phyloP scores from a whole-genome alignment of 176 grass and related monocot species.

The Themeda triandra region DNA sequence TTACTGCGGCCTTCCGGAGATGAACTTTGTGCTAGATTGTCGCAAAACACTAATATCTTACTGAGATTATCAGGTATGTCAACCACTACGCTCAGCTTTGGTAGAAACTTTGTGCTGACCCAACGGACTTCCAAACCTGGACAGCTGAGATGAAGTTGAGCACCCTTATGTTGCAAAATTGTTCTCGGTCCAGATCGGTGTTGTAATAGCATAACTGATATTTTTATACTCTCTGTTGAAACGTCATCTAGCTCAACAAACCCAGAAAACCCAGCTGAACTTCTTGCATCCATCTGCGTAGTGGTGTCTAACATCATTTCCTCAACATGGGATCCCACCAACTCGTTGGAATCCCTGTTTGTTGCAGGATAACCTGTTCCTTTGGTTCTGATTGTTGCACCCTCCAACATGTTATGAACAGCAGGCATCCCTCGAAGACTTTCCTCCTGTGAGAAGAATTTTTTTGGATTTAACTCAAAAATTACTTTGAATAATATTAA shows the following conservation, averaged over 20 bases:
- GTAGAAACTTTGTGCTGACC: constrained; percentile 48
- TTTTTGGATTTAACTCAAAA: not conserved
- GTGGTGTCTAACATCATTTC: constrained; percentile 60
- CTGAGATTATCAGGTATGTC: constrained; percentile 61
- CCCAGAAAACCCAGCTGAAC: constrained; percentile 37
- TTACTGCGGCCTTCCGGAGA: constrained; percentile 50
- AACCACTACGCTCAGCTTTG: constrained; percentile 63
- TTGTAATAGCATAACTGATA: constrained; percentile 27
- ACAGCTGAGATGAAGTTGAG: constrained; percentile 51
- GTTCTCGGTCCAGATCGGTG: constrained; percentile 38
- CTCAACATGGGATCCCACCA: constrained; percentile 44
- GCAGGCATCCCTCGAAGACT: constrained; percentile 58
- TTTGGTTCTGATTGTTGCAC: constrained; percentile 45
- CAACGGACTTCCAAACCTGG: constrained; percentile 42
- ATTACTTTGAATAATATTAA: not conserved
- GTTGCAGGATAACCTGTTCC: not conserved
- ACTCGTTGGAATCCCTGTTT: constrained; percentile 26
- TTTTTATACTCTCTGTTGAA: constrained; percentile 50
- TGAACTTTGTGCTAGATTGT: constrained; percentile 46
- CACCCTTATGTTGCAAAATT: constrained; percentile 50
- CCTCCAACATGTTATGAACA: constrained; percentile 45
- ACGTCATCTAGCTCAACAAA: constrained; percentile 66
- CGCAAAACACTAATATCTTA: constrained; percentile 57
- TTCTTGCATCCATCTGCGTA: constrained; percentile 15
- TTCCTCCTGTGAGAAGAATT: constrained; percentile 60